Conservation (phyloP, 768 basidiomycete species). For the Russula emetica region DNA sequence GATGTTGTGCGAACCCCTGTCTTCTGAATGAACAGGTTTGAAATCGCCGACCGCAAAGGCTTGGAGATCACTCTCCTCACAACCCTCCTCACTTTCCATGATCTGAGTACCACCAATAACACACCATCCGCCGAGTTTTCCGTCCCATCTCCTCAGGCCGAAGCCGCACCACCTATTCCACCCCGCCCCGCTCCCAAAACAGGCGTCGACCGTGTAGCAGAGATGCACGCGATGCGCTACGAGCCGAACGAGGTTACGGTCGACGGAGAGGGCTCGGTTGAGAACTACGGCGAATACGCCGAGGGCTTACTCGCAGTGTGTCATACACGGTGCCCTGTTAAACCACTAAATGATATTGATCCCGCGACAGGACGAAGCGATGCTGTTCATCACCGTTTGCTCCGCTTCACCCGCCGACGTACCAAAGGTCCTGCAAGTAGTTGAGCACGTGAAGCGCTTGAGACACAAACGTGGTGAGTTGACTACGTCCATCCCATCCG, state of each 20-base stretch:
- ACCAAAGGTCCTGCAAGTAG: conserved; percentile 74
- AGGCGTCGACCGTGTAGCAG: conserved; percentile 65
- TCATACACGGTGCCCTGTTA: not conserved
- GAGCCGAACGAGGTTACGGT: conserved; percentile 74
- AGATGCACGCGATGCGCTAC: conserved; percentile 61
- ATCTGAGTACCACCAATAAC: conserved; percentile 57
- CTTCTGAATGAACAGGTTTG: conserved; percentile 49
- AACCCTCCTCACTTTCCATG: conserved; percentile 72
- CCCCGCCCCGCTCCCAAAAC: conserved; percentile 61
- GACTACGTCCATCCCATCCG: no score
- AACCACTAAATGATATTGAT: not conserved
- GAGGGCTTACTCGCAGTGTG: conserved; percentile 56
- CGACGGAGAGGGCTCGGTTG: conserved; percentile 55
- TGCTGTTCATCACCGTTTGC: conserved; percentile 73
- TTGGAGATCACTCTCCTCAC: conserved; percentile 78
- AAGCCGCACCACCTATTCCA: conserved; percentile 42
- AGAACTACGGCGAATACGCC: conserved; percentile 70
- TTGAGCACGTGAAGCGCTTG: conserved; percentile 74
- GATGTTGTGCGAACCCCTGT: not conserved
- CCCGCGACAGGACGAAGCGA: conserved; percentile 59
- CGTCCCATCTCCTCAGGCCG: conserved; percentile 1
- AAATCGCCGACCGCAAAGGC: conserved; percentile 80
- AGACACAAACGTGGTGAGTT: conserved; percentile 63
- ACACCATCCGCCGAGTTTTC: conserved; percentile 24
- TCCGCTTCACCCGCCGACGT: conserved; percentile 61